These are phyloP conservation scores for Neurospora sp. DNA, from an alignment of 495 filamentous ascomycete genomes.

Conservation along the genomic window DNA sequence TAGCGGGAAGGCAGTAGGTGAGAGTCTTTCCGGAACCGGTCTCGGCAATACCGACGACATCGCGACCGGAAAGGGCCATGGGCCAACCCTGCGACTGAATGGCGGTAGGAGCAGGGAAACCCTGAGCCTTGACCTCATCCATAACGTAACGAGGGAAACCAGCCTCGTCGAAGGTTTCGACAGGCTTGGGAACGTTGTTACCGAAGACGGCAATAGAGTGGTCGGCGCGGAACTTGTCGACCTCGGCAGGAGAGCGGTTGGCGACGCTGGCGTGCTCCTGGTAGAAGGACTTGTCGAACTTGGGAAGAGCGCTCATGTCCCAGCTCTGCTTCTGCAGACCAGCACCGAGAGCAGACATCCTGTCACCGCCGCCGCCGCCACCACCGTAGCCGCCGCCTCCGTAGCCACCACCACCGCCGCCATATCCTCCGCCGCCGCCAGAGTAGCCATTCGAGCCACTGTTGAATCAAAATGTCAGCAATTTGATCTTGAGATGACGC, in stretches of 20 bases:
- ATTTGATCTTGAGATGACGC: conserved; percentile 12
- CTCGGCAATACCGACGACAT: conserved; percentile 98
- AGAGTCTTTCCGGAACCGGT: conserved; percentile 98
- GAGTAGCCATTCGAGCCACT: conserved; percentile 24
- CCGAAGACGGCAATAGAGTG: conserved; percentile 75
- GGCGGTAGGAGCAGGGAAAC: conserved; percentile 81
- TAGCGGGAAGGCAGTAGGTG: conserved; percentile 95
- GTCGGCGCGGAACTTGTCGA: conserved; percentile 75
- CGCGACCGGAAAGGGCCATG: conserved; percentile 95
- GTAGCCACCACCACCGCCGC: conserved; percentile 42
- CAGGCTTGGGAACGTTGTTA: conserved; percentile 72
- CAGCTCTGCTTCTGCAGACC: conserved; percentile 76
- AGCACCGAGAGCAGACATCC: conserved; percentile 86
- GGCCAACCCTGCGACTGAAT: conserved; percentile 99
- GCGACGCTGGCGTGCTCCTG: conserved; percentile 79
- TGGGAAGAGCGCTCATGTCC: conserved; percentile 73
- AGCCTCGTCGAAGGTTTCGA: conserved; percentile 94
- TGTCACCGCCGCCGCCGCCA: conserved; percentile 64
- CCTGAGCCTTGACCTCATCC: conserved; percentile 96
- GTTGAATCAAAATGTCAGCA: conserved; percentile 15
- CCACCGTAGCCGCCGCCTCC: conserved; percentile 45
- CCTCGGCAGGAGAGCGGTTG: conserved; percentile 62
- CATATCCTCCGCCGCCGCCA: conserved; percentile 14
- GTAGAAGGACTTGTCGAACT: conserved; percentile 99
- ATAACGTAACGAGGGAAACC: conserved; percentile 94